phyloP scores from a whole-genome alignment of 192 early-diverging fungal species.

The Coemansia sp. region DNA sequence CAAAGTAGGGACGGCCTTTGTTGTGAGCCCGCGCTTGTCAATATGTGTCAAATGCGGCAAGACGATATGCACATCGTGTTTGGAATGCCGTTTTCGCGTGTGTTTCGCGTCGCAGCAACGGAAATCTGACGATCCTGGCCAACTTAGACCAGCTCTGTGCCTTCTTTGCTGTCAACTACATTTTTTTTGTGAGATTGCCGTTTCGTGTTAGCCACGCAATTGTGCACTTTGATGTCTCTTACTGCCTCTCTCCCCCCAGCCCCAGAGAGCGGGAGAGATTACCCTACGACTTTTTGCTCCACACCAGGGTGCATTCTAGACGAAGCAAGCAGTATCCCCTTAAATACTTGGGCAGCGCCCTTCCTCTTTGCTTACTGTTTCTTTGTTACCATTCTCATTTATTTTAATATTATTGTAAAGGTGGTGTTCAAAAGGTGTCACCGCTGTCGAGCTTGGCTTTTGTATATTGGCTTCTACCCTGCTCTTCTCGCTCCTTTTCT shows the following conservation, averaged over 20 bases:
- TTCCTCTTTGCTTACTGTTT: constrained; percentile 9
- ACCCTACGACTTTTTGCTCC: constrained; percentile 4
- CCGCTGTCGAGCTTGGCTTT: constrained; percentile 1
- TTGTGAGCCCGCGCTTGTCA: background rate
- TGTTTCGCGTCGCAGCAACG: constrained; percentile 13
- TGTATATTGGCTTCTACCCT: constrained; percentile 6
- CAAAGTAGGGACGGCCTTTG: background rate
- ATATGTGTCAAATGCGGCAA: constrained; percentile 1
- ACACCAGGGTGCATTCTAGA: background rate
- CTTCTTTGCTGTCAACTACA: background rate
- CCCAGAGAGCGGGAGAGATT: constrained; percentile 1
- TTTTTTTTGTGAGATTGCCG: constrained; percentile 3
- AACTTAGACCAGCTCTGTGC: background rate
- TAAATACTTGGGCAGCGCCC: background rate
- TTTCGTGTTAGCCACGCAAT: constrained; percentile 9
- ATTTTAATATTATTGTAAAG: background rate
- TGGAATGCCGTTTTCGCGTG: constrained; percentile 2
- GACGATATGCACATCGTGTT: constrained; percentile 3
- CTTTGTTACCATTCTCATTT: background rate
- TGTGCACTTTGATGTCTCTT: background rate
- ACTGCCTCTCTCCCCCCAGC: background rate
- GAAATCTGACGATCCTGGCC: constrained; percentile 6
- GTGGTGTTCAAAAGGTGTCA: constrained; percentile 9
- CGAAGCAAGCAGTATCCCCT: constrained; percentile 2
- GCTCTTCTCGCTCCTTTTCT: constrained; percentile 8